Evolutionary conservation across 2,329 filamentous ascomycete species (phyloP).

Genomic region (Diaporthe amygdali): DNA sequence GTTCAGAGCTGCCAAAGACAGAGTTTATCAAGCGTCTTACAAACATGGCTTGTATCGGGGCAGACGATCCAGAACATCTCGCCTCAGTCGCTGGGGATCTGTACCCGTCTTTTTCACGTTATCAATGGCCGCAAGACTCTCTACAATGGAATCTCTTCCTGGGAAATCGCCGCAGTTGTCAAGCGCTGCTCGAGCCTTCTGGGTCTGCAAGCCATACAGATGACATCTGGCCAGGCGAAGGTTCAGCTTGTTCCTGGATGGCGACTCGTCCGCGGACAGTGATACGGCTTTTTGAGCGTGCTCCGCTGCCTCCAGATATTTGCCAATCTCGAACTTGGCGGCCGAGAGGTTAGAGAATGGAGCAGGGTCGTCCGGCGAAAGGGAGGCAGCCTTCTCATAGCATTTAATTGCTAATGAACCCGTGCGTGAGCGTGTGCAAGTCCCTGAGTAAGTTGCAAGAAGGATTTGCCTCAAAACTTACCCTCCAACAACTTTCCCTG

Average conservation of each 20-base stretch:
- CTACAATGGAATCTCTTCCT: neutral
- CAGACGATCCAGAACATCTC: neutral
- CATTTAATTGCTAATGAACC: neutral
- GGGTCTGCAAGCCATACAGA: neutral
- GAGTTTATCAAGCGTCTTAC: neutral
- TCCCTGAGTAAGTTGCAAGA: no score
- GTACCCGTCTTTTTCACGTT: neutral
- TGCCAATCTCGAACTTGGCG: slow-evolving; percentile 30
- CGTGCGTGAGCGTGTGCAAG: neutral
- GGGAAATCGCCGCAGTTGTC: neutral
- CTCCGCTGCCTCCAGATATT: slow-evolving; percentile 24
- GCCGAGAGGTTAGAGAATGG: slow-evolving; percentile 30
- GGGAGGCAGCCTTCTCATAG: slow-evolving; percentile 17
- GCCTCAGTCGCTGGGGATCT: neutral
- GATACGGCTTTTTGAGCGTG: slow-evolving; percentile 24
- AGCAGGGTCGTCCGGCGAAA: slow-evolving; percentile 24
- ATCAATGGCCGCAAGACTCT: neutral
- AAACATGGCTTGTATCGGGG: neutral
- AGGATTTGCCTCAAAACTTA: slow-evolving; percentile 9
- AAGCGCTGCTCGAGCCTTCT: neutral
- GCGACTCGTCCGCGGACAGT: neutral
- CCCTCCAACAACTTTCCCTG: slow-evolving; percentile 19
- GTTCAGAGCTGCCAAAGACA: neutral
- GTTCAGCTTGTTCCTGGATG: neutral
- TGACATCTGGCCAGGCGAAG: neutral